Base-by-base conservation (phyloP, 2,329 filamentous ascomycete species). In the Seiridium cupressi region DNA sequence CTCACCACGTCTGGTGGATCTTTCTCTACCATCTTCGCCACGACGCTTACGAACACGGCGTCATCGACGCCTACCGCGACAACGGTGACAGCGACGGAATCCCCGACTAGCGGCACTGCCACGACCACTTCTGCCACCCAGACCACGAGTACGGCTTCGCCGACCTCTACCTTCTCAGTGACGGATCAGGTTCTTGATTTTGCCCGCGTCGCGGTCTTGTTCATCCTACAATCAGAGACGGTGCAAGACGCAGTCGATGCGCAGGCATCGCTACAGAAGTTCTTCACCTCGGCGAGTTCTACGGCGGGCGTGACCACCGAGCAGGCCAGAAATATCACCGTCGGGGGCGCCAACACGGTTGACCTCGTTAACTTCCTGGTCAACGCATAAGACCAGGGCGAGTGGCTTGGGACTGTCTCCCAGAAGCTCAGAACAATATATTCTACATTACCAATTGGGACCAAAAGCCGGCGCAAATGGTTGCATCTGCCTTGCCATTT, bases 121-220 rank as follows among this genome's bases (percentile, higher is more conserved):
- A 44, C 60, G 31, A 66, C 68, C 2, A 53, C 63, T 3, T 57
- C 65, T n/a, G 55, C 65, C 3, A 58, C 66, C 7, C 58, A 56
- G 1, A 57, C 68, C 18, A 63, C 66, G 3, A 42, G 66, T 3
- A 64, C 66, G 8, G 60, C 65, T 46, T 57, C 66, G 2, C 65
- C 76, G 31, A 70, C 70, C 10, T 65, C 73, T 3, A 69, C 65
- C 1, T 88, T 88, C 55, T 70, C 69, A 0, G 75, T 85, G 10
- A 84, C 83, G 1, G 79, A 87, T 59, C 77, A 84, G 55, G 79
- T 81, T 0, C 74, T 88, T 1, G 87, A 90, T 66, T 90, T 90
- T 74, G 82, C 85, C 0, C 80, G 87, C 3, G 80, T 88, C 2
- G 81, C 81, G 0, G 82, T 90, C 3, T 76, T 90, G 13, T 89